Percentiles rank a stretch among this genome's conserved stretches.
Evolutionary conservation across 495 filamentous ascomycete species (phyloP).

Genomic region (Venustampulla echinocandica): DNA sequence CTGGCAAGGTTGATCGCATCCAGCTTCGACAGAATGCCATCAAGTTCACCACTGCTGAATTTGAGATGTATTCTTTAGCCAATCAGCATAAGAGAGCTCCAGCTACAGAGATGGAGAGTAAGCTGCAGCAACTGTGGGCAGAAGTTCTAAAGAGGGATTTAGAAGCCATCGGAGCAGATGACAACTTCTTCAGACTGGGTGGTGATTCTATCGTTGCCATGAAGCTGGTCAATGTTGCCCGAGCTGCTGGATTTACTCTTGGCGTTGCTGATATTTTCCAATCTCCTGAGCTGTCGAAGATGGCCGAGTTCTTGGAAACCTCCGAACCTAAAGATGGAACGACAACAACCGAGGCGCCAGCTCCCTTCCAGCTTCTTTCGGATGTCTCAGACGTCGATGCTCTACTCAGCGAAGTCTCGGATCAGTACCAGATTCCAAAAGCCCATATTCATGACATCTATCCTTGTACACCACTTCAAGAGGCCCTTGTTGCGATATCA

Average conservation of each 20-base stretch:
- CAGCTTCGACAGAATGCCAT: neutral
- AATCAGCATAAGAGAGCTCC: neutral
- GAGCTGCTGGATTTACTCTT: slow-evolving; percentile 40
- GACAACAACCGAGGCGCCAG: slow-evolving; percentile 42
- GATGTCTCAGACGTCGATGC: slow-evolving; percentile 47
- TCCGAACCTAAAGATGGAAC: slow-evolving; percentile 17
- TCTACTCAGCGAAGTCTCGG: slow-evolving; percentile 31
- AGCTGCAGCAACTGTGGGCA: slow-evolving; percentile 3
- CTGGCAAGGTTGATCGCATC: no score
- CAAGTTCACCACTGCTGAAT: neutral
- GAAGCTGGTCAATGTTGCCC: slow-evolving; percentile 54
- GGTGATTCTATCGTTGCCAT: slow-evolving; percentile 66
- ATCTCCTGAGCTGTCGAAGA: neutral
- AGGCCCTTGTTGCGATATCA: slow-evolving; percentile 39
- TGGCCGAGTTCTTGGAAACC: neutral
- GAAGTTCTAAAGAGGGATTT: slow-evolving; percentile 5
- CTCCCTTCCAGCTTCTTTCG: slow-evolving; percentile 51
- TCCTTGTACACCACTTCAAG: slow-evolving; percentile 13
- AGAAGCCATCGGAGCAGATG: slow-evolving; percentile 37
- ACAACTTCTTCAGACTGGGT: slow-evolving; percentile 56
- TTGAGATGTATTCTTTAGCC: no score
- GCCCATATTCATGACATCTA: neutral
- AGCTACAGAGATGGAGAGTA: neutral
- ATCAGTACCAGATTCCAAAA: neutral
- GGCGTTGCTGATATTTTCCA: slow-evolving; percentile 48